Evolutionary conservation across 2,329 filamentous ascomycete genomes (phyloP), one percentile per base, ranked within the genome.

Genomic region (Neopestalotiopsis sp.): DNA sequence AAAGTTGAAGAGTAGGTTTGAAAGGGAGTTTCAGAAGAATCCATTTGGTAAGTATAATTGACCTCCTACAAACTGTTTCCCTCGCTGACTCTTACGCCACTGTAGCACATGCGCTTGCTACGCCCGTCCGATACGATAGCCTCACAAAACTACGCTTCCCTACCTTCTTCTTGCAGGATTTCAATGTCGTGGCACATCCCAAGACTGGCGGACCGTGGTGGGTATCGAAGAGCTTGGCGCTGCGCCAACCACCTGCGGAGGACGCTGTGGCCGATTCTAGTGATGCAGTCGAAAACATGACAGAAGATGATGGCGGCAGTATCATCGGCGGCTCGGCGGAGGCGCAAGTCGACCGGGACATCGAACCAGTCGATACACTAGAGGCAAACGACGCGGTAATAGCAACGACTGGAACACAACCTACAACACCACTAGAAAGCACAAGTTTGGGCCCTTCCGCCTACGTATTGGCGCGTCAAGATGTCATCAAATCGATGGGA

Each of bases 161-260:
- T 1, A 79, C 78, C 14, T 89, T 86, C 74, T 91, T 94, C 75
- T 80, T 93, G 4, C 87, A 92, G 67, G 82, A 87, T 40, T 90
- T 94, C 70, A 84, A 85, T 34, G 74, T 89, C 1, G 80, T 89
- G 13, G 75, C 80, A 1, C 85, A 92, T 67, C 90, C 90, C 0
- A 79, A 83, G 10, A 88, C 86, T 0, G 75, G 78, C 0, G 73
- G 80, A 2, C 81, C 85, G 0, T 92, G 88, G 88, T 88, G 86
- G 76, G 81, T 89, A 17, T 90, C 90, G 0, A 81, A 79, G 9
- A 81, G 80, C 53, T 71, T 84, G 14, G 71, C 78, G 2, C 77
- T 80, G 58, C 71, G 73, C 2, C 40, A 72, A 38, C 45, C 67
- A 4, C 56, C n/a, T 14, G 67, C 70, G 13, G 61, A 62, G 2